These are phyloP conservation scores for Thermoascus crustaceus DNA, from an alignment of 2,329 filamentous ascomycete genomes.

Conservation along the genomic window DNA sequence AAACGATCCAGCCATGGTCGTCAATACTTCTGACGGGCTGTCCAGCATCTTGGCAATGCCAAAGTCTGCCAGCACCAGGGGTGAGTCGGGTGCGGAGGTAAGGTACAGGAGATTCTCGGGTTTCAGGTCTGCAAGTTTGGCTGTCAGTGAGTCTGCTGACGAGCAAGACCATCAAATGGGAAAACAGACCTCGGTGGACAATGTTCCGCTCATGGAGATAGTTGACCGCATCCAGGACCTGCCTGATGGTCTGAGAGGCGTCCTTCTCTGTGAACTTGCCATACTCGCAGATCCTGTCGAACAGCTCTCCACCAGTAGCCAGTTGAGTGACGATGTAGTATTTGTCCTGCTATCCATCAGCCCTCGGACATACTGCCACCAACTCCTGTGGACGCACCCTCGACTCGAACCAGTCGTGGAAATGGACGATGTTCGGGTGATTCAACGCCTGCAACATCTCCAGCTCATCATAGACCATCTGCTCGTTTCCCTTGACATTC, in stretches of 20 bases:
- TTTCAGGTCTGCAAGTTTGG: constrained; percentile 65
- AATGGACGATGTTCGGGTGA: constrained; percentile 93
- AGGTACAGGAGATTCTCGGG: constrained; percentile 96
- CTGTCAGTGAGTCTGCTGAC: constrained; percentile 2
- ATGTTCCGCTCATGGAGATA: constrained; percentile 93
- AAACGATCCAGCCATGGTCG: constrained; percentile 97
- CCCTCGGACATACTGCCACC: neutral
- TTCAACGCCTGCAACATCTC: constrained; percentile 84
- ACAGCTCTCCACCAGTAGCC: constrained; percentile 90
- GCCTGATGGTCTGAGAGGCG: constrained; percentile 87
- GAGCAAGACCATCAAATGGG: neutral
- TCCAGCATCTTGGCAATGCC: constrained; percentile 98
- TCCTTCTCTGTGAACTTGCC: constrained; percentile 99
- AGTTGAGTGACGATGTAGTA: constrained; percentile 98
- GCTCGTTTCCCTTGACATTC: constrained; percentile 96
- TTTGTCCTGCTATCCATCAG: constrained; percentile 63
- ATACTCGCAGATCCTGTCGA: constrained; percentile 96
- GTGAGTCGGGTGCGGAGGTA: constrained; percentile 65
- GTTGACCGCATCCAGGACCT: constrained; percentile 85
- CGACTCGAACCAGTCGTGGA: constrained; percentile 98
- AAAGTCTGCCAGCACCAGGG: constrained; percentile 91
- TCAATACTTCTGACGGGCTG: constrained; percentile 80
- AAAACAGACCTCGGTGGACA: constrained; percentile 72
- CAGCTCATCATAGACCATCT: constrained; percentile 97
- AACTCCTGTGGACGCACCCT: constrained; percentile 52